A percentile compares a stretch with the other conserved stretches of the same genome.
Conservation (phyloP, 1,139 yeast genomes). For the Sugiyamaella grinbergsii region DNA sequence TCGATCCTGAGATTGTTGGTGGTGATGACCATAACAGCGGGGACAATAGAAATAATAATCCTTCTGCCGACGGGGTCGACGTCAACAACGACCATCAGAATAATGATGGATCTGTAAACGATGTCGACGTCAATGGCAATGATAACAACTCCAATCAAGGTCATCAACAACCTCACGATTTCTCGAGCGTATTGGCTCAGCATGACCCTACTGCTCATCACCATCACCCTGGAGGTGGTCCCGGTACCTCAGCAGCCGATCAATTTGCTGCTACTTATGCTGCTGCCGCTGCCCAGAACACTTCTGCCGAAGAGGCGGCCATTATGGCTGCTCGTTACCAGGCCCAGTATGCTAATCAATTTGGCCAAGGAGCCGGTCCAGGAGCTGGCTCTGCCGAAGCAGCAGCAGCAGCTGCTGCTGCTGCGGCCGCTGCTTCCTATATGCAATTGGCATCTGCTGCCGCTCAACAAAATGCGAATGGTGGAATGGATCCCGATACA, state of each 20-base stretch:
- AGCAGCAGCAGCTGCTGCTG: conserved; percentile 17
- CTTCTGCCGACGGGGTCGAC: conserved; percentile 5
- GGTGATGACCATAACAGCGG: conserved; percentile 13
- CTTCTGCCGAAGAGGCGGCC: conserved; percentile 18
- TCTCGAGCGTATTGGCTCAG: conserved; percentile 7
- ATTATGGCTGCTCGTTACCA: conserved; percentile 16
- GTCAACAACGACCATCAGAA: background rate
- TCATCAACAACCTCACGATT: conserved; percentile 4
- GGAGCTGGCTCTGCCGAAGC: conserved; percentile 9
- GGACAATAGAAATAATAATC: background rate
- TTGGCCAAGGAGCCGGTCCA: conserved; percentile 11
- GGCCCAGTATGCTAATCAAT: conserved; percentile 14
- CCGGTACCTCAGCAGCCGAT: conserved; percentile 12
- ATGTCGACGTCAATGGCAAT: conserved; percentile 10
- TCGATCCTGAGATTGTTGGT: conserved; percentile 40
- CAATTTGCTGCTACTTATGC: conserved; percentile 19
- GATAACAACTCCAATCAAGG: conserved; percentile 7
- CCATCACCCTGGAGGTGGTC: conserved; percentile 16
- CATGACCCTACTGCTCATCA: conserved; percentile 9
- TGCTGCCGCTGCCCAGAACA: conserved; percentile 1
- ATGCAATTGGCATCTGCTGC: conserved; percentile 23
- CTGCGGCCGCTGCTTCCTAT: conserved; percentile 21
- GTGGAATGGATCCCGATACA: conserved; percentile 7
- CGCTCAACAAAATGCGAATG: conserved; percentile 12
- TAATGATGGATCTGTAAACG: too few relatives aligned